Evolutionary conservation across 139 green algal species (phyloP), one percentile per base, ranked within the genome.

Genomic region (Spirogloea muscicola): DNA sequence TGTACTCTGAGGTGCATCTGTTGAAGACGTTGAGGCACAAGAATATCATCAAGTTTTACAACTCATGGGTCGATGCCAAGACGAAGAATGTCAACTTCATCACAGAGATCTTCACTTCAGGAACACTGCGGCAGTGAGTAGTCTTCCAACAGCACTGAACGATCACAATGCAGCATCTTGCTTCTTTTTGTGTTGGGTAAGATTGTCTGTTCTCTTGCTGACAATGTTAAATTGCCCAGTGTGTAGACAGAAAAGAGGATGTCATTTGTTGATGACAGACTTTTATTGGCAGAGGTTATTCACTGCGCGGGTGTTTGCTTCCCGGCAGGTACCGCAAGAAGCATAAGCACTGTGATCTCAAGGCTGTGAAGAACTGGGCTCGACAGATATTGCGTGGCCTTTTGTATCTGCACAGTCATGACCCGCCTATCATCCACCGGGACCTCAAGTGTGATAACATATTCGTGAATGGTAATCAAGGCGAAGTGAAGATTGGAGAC

Each of bases 401-500:
- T 43, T 88, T 97, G 10, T 99, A 98, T 73, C 85, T 98, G 62
- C 93, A 98, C 77, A 77, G 77, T 61, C 91, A 92, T 67, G 70
- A 87, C 10, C 92, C 93, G 1, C 90, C 93, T 2, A 86, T 99
- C 46, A 91, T 96, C 40, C 95, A 99, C 80, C 89, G 93, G 0
- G 95, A 99, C 78, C 82, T 98, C 42, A 91, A 94, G 59, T 96
- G 91, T 58, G 92, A 96, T 60, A 88, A 89, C 42, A 88, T 88
- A 37, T 88, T 88, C 68, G 74, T 88, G 33, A 88, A 88, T 52
- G 81, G 92, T 18, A 91, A 92, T 33, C 88, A 89, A 38, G 94
- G 95, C 7, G 87, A 96, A 42, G 90, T 99, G 3, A 99, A 99
- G 78, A 98, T 99, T 81, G 95, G 94, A 0, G 95, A 99, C 76